A percentile compares a stretch with the other conserved stretches of the same genome.
Evolutionary conservation across 129 eudicot species (phyloP).

Genomic region (Lonicera japonica): DNA sequence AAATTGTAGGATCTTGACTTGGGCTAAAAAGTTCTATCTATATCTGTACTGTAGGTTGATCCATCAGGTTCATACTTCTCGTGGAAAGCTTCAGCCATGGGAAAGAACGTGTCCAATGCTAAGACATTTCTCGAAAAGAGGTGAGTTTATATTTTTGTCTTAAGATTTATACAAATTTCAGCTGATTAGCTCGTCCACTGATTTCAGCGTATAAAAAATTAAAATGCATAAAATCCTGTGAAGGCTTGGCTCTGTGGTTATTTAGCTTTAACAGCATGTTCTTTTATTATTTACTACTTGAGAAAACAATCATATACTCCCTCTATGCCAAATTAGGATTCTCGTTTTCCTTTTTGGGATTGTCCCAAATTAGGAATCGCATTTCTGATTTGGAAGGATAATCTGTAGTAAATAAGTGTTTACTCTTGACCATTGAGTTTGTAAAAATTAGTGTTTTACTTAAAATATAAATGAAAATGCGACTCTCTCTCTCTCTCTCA

Average conservation of each 20-base stretch:
- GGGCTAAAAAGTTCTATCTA: not conserved
- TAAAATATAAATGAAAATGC: no score
- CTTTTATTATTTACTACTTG: no score
- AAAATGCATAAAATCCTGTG: not conserved
- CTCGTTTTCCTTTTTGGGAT: not conserved
- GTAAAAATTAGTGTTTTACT: no score
- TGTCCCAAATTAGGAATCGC: not conserved
- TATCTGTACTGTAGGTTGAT: conserved; percentile 57
- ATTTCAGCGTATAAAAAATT: not conserved
- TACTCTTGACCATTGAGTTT: no score
- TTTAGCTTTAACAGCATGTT: no score
- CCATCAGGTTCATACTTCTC: conserved; percentile 99
- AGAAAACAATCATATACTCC: not conserved
- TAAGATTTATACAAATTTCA: not conserved
- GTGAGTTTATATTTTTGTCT: conserved; percentile 20
- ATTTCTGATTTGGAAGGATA: no score
- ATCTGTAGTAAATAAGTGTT: no score
- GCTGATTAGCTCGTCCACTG: not conserved
- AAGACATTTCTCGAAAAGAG: conserved; percentile 97
- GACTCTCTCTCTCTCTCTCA: no score
- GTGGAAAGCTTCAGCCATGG: conserved; percentile 99
- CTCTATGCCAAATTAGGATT: not conserved
- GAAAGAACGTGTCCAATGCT: conserved; percentile 96
- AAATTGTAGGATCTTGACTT: not conserved
- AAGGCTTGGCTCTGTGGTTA: no score